Base-by-base conservation (phyloP, 2,329 filamentous ascomycete genomes). In the Orbilia ellipsospora region DNA sequence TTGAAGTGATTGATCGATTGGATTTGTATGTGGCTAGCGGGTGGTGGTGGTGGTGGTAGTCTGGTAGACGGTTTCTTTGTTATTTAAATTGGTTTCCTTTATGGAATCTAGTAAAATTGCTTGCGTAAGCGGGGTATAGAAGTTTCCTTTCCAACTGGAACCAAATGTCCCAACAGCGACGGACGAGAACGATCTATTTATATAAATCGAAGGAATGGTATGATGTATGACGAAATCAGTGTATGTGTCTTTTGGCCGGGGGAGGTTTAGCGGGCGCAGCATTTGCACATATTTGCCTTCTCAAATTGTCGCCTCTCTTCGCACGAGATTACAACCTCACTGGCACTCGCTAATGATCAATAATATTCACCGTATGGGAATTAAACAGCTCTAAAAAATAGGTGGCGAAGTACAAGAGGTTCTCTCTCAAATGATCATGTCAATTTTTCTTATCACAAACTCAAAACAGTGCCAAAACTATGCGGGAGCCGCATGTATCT, bases 251-350 rank as follows among this genome's bases (percentile, higher is more conserved):
- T 36, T 36, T 36, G 31, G 10, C 31, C 31, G 31, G 31, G 31
- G 6, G 31, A 36, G 31, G 31, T 36, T 36, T 36, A 36, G 31
- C 52, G 18, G 13, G 20, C 7, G 26, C 40, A 20, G 40, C 50
- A 61, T 16, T 16, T 7, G 13, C 42, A 28, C 23, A 23, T 23
- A 4, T 61, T 61, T 61, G 57, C 57, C 57, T 15, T 23, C 57
- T 28, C 40, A 61, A 61, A 48, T 10, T 50, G 42, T 50, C 57
- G 44, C 55, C 55, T 26, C 3, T 12, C n/a, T 31, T 59, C 40
- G 8, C 8, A 31, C 31, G 23, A 31, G 31, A 28, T 23, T 10
- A 28, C 15, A 23, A 23, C 23, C 23, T 23, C 23, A 31, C 13
- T 20, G 8, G 55, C 18, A 15, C 40, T 7, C 8, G n/a, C n/a